A percentile compares a stretch with the other conserved stretches of the same genome.
These are phyloP conservation scores for Cubamyces sp. DNA, from an alignment of 768 basidiomycete genomes.

Conservation along the genomic window DNA sequence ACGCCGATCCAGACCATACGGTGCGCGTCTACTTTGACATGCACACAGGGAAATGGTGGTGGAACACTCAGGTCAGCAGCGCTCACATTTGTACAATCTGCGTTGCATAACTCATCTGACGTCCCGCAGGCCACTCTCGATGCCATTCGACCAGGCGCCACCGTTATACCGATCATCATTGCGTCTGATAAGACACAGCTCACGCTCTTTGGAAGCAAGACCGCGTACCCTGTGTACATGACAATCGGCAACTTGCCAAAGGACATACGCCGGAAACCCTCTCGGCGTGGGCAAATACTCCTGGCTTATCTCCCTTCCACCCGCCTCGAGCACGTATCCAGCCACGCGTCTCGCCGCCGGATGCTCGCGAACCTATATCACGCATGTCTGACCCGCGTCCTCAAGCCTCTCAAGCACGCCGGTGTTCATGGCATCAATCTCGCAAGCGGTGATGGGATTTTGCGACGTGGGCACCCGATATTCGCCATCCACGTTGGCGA, in stretches of 20 bases:
- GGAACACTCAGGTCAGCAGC: conserved; percentile 45
- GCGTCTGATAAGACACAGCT: conserved; percentile 33
- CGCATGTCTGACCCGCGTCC: conserved; percentile 35
- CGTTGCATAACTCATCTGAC: background rate
- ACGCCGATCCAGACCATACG: conserved; percentile 32
- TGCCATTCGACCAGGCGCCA: conserved; percentile 30
- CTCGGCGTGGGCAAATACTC: conserved; percentile 21
- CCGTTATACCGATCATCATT: conserved; percentile 34
- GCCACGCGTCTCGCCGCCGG: conserved; percentile 28
- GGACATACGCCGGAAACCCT: conserved; percentile 24
- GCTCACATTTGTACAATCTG: background rate
- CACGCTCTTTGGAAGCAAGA: conserved; percentile 32
- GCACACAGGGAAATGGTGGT: conserved; percentile 57
- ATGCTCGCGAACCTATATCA: conserved; percentile 44
- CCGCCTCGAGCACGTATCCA: conserved; percentile 17
- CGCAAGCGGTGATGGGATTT: conserved; percentile 40
- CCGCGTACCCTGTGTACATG: conserved; percentile 36
- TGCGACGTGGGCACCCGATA: conserved; percentile 41
- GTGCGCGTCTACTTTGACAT: conserved; percentile 43
- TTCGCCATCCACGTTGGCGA: conserved; percentile 30
- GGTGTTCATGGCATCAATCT: conserved; percentile 38
- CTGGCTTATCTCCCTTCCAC: conserved; percentile 33
- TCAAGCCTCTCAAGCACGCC: conserved; percentile 35
- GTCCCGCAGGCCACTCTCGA: background rate
- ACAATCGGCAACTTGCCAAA: conserved; percentile 37